Conservation (phyloP, 2,329 filamentous ascomycete genomes). For the Alternaria gansuensis region DNA sequence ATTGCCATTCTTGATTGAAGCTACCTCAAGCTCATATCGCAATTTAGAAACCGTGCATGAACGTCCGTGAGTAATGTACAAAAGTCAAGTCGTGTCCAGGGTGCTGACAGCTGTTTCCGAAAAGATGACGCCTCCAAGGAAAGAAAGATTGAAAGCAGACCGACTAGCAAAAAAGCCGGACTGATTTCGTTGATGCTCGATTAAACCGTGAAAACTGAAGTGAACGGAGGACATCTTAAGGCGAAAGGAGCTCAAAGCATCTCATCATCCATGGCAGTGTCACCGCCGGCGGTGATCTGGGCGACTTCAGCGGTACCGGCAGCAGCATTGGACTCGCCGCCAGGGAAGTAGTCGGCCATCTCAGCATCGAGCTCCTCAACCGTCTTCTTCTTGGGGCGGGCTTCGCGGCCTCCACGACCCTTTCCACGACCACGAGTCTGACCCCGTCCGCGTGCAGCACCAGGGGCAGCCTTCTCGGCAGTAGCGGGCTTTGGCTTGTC, state of each 20-base stretch:
- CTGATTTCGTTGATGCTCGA: slow-evolving; percentile 24
- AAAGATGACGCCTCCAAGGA: slow-evolving; percentile 30
- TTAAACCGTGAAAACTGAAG: slow-evolving; percentile 19
- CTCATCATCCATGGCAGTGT: slow-evolving; percentile 54
- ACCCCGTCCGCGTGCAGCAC: slow-evolving; percentile 55
- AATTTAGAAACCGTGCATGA: slow-evolving; percentile 25
- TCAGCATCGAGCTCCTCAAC: slow-evolving; percentile 95
- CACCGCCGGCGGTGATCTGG: slow-evolving; percentile 53
- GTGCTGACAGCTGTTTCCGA: slow-evolving; percentile 23
- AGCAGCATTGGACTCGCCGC: slow-evolving; percentile 55
- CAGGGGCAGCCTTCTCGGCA: slow-evolving; percentile 70
- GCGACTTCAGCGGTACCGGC: slow-evolving; percentile 56
- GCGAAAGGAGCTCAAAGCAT: slow-evolving; percentile 42
- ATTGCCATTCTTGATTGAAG: slow-evolving; percentile 29
- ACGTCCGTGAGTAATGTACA: slow-evolving; percentile 38
- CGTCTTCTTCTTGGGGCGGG: slow-evolving; percentile 85
- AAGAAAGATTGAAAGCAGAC: slow-evolving; percentile 23
- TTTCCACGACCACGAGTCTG: slow-evolving; percentile 58
- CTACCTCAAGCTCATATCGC: slow-evolving; percentile 29
- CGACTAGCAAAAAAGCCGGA: slow-evolving; percentile 22
- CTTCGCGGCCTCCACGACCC: slow-evolving; percentile 56
- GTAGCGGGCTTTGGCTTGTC: slow-evolving; percentile 75
- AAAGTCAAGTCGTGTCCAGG: slow-evolving; percentile 20
- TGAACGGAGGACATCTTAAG: slow-evolving; percentile 6
- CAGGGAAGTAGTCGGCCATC: slow-evolving; percentile 93